phyloP scores from a whole-genome alignment of 345 rosid genomes.

The Xanthoceras sorbifolium region DNA sequence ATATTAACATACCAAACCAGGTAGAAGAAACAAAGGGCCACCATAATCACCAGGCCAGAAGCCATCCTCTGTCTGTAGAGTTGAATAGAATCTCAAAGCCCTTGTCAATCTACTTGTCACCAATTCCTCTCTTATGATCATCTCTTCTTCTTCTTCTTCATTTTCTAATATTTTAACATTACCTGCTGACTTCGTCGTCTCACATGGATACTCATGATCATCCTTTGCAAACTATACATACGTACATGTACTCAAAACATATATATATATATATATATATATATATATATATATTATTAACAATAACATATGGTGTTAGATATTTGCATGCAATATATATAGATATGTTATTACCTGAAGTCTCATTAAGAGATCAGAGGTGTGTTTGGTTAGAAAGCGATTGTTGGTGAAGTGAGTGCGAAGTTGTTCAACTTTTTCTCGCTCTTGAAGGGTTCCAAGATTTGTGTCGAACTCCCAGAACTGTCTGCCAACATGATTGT shows the following conservation, averaged over 20 bases:
- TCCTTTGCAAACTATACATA: slow-evolving; percentile 40
- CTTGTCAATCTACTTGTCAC: slow-evolving; percentile 38
- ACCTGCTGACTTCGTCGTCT: not conserved
- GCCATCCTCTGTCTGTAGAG: slow-evolving; percentile 61
- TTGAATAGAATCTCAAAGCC: slow-evolving; percentile 54
- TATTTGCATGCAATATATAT: not conserved
- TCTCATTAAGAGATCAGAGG: slow-evolving; percentile 54
- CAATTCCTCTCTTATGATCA: slow-evolving; percentile 32
- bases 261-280: too few relatives aligned
- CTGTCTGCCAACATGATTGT: slow-evolving; percentile 53
- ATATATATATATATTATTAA: too few relatives aligned
- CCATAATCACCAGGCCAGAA: slow-evolving; percentile 86
- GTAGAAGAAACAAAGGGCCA: slow-evolving; percentile 79
- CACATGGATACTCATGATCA: slow-evolving; percentile 15
- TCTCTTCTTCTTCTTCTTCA: slow-evolving; percentile 23
- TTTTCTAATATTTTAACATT: slow-evolving; percentile 13
- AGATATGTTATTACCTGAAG: slow-evolving; percentile 40
- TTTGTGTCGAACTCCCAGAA: slow-evolving; percentile 53
- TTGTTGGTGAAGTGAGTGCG: slow-evolving; percentile 33
- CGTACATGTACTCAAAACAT: too few relatives aligned
- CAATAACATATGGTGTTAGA: too few relatives aligned
- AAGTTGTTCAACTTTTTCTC: slow-evolving; percentile 31
- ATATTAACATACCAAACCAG: slow-evolving; percentile 54
- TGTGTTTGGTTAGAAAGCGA: slow-evolving; percentile 46
- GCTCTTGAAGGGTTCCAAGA: slow-evolving; percentile 34